Conservation (phyloP, 352 stramenopile genomes). For the Phytophthora rubi region DNA sequence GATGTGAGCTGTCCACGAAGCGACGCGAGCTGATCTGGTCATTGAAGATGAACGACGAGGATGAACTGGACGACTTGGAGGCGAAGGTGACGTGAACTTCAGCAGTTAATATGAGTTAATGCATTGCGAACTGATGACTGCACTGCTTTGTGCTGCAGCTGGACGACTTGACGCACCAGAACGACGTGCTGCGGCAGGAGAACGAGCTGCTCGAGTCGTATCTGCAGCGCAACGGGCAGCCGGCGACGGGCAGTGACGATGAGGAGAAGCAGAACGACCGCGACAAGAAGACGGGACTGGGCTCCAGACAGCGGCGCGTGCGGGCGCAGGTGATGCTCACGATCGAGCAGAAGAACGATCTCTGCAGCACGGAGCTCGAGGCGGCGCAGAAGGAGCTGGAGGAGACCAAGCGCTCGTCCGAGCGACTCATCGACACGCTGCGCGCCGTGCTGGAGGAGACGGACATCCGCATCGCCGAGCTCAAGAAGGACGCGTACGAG, state of each 20-base stretch:
- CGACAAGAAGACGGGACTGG: conserved; percentile 44
- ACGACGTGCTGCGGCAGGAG: conserved; percentile 91
- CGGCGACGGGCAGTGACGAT: conserved; percentile 59
- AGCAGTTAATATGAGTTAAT: background rate
- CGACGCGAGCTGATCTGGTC: conserved; percentile 20
- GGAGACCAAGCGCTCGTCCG: conserved; percentile 89
- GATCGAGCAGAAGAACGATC: conserved; percentile 94
- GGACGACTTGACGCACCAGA: conserved; percentile 86
- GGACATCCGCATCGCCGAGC: conserved; percentile 93
- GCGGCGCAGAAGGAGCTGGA: conserved; percentile 90
- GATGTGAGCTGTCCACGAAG: conserved; percentile 19
- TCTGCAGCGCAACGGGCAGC: conserved; percentile 65
- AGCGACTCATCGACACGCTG: conserved; percentile 95
- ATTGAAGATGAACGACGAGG: conserved; percentile 65
- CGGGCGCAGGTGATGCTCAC: conserved; percentile 77
- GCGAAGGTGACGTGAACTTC: conserved; percentile 45
- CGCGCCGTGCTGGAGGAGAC: conserved; percentile 93
- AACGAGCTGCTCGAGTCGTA: conserved; percentile 93
- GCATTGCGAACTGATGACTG: background rate
- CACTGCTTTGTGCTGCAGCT: conserved; percentile 41
- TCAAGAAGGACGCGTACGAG: conserved; percentile 97
- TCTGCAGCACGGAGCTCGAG: conserved; percentile 89
- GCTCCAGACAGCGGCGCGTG: conserved; percentile 54
- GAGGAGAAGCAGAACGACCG: conserved; percentile 67
- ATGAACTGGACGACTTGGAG: conserved; percentile 80